A percentile compares a stretch with the other conserved stretches of the same genome.
Conservation (phyloP, 164 flowering plant species). For the Amborella trichopoda region DNA sequence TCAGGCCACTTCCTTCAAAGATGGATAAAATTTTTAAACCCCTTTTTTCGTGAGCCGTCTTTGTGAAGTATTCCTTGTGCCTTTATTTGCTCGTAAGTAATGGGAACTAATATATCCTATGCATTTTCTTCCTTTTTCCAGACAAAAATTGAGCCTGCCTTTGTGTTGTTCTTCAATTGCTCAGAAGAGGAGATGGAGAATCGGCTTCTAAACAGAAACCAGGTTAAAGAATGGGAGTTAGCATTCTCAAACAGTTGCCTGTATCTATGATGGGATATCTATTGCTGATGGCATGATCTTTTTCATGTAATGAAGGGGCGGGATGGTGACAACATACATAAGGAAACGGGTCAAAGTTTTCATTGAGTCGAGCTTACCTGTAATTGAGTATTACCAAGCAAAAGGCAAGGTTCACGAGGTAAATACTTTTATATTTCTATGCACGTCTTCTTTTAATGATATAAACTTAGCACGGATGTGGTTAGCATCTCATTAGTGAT, state of each 20-base stretch:
- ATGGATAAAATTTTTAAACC: no score
- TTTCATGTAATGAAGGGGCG: slow-evolving; percentile 44
- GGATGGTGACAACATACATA: slow-evolving; percentile 82
- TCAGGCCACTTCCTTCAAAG: no score
- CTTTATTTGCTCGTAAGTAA: no score
- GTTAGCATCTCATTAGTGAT: no score
- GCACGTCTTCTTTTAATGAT: no score
- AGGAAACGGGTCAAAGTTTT: slow-evolving; percentile 75
- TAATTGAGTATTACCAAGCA: slow-evolving; percentile 47
- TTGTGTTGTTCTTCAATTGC: slow-evolving; percentile 77
- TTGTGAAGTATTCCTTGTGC: no score
- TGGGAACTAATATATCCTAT: not conserved
- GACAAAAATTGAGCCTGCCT: slow-evolving; percentile 75
- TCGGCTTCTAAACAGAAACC: slow-evolving; percentile 74
- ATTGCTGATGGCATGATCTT: no score
- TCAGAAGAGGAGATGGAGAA: slow-evolving; percentile 92
- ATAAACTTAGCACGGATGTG: no score
- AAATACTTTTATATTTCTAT: slow-evolving; percentile 5
- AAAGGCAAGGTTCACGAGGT: slow-evolving; percentile 78
- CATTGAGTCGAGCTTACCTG: slow-evolving; percentile 69
- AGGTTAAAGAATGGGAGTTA: slow-evolving; percentile 51
- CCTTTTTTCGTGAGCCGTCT: no score
- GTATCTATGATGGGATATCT: no score
- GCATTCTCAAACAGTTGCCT: no score
- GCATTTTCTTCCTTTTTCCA: slow-evolving; percentile 20